A percentile compares a stretch with the other conserved stretches of the same genome.
Conservation (phyloP, 495 filamentous ascomycete species). For the Podospora bellae-mahoneyi region DNA sequence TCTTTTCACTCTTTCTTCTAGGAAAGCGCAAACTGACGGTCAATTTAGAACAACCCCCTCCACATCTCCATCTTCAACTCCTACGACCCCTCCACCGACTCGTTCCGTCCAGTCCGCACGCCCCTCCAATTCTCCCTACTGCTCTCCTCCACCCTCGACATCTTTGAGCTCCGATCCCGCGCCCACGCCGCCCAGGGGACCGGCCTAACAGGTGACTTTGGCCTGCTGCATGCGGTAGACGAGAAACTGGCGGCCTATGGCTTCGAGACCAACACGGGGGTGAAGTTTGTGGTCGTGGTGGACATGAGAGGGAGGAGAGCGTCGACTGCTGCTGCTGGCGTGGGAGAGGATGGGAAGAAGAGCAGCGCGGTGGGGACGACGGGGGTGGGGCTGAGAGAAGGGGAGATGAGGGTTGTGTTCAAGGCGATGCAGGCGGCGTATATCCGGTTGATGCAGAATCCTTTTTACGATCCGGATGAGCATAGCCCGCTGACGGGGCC, state of each 20-base stretch:
- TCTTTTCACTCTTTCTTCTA: background rate
- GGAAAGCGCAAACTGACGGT: constrained; percentile 15
- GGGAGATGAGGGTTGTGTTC: constrained; percentile 83
- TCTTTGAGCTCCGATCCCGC: constrained; percentile 76
- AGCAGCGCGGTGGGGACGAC: constrained; percentile 24
- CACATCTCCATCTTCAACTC: constrained; percentile 88
- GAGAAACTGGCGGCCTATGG: constrained; percentile 89
- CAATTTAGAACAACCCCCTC: constrained; percentile 83
- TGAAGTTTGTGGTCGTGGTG: constrained; percentile 82
- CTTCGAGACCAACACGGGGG: constrained; percentile 94
- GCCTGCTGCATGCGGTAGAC: constrained; percentile 86
- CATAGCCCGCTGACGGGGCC: constrained; percentile 54
- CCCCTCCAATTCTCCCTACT: constrained; percentile 87
- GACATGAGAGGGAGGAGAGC: constrained; percentile 67
- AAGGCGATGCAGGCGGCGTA: constrained; percentile 88
- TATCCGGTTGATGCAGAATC: constrained; percentile 83
- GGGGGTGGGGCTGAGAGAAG: constrained; percentile 64
- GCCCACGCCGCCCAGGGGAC: constrained; percentile 58
- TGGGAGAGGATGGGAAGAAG: constrained; percentile 14
- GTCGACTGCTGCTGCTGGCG: constrained; percentile 31
- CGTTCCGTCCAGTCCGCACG: constrained; percentile 49
- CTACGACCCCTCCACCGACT: constrained; percentile 44
- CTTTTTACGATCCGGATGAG: constrained; percentile 90
- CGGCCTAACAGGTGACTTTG: constrained; percentile 69
- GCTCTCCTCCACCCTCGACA: constrained; percentile 83